Percentiles rank a stretch among this genome's conserved stretches.
These are phyloP conservation scores for Oropetium thomaeum DNA, from an alignment of 176 grass and related monocot genomes.

Conservation along the genomic window DNA sequence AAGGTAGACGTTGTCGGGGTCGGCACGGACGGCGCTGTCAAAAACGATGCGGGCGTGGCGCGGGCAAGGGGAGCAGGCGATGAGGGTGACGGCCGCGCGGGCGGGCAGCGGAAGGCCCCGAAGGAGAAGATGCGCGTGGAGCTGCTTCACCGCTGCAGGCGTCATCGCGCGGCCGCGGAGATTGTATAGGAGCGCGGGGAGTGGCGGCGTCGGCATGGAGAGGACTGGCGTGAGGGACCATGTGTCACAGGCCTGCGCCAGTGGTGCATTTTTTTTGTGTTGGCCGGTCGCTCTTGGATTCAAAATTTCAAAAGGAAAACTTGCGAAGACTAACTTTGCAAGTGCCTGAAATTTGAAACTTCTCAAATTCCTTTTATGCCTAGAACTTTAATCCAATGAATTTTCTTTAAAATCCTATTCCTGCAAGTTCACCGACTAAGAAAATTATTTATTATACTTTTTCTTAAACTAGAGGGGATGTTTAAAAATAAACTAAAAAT, in stretches of 20 bases:
- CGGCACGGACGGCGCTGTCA: constrained; percentile 22
- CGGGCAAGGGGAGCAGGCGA: constrained; percentile 33
- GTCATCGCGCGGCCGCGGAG: constrained; percentile 25
- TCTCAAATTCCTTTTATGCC: neutral
- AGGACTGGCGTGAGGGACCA: too few species aligned
- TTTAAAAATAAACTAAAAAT: too few species aligned
- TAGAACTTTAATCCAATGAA: neutral
- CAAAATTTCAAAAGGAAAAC: neutral
- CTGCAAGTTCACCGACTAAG: too few species aligned
- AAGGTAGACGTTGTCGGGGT: constrained; percentile 45
- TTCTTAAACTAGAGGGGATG: too few species aligned
- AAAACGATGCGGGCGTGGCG: constrained; percentile 49
- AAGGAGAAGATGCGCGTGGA: constrained; percentile 50
- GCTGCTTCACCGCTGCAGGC: constrained; percentile 28
- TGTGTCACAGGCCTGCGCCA: too few species aligned
- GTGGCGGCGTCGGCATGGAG: neutral
- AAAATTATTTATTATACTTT: too few species aligned
- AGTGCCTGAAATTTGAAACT: neutral
- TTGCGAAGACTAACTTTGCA: neutral
- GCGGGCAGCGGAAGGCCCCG: constrained; percentile 36
- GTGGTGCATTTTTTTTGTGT: too few species aligned
- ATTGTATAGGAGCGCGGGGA: neutral
- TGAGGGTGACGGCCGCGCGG: constrained; percentile 41
- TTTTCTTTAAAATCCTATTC: neutral
- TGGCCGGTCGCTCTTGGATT: neutral